These are phyloP conservation scores for Conringia planisiliqua DNA, from an alignment of 345 rosid species.

Conservation along the genomic window DNA sequence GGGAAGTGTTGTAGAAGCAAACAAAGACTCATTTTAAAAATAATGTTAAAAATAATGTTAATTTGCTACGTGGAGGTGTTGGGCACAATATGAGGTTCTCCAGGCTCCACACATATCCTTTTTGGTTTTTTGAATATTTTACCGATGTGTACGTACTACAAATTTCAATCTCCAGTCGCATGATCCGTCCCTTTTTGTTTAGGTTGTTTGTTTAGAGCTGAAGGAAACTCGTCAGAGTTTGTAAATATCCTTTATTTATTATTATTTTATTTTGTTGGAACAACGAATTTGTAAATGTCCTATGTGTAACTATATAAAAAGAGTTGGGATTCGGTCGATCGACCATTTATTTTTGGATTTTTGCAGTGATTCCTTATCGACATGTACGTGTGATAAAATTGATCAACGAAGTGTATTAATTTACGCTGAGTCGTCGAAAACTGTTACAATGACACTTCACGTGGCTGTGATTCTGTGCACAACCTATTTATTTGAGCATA, in stretches of 20 bases:
- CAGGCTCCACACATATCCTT: not conserved
- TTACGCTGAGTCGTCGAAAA: conserved; percentile 2
- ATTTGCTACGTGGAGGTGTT: not conserved
- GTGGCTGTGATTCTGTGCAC: not conserved
- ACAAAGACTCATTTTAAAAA: not conserved
- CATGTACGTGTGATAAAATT: conserved; percentile 11
- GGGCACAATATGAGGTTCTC: not conserved
- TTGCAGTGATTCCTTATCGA: not conserved
- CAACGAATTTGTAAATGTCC: not conserved
- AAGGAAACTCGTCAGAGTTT: not conserved
- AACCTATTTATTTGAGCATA: not conserved
- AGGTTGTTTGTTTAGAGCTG: not conserved
- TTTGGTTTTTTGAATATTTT: not conserved
- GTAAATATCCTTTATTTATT: not conserved
- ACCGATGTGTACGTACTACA: not conserved
- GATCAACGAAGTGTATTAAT: not conserved
- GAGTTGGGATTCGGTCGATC: not conserved
- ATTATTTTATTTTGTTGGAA: not conserved
- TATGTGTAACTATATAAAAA: not conserved
- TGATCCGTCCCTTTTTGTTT: not conserved
- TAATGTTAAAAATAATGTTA: not conserved
- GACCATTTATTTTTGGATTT: not conserved
- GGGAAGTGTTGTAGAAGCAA: too few species aligned
- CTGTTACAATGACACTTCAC: not conserved
- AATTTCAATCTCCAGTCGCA: not conserved